phyloP scores from a whole-genome alignment of 2,329 filamentous ascomycete species.

The Cylindrodendrum hubeiense region DNA sequence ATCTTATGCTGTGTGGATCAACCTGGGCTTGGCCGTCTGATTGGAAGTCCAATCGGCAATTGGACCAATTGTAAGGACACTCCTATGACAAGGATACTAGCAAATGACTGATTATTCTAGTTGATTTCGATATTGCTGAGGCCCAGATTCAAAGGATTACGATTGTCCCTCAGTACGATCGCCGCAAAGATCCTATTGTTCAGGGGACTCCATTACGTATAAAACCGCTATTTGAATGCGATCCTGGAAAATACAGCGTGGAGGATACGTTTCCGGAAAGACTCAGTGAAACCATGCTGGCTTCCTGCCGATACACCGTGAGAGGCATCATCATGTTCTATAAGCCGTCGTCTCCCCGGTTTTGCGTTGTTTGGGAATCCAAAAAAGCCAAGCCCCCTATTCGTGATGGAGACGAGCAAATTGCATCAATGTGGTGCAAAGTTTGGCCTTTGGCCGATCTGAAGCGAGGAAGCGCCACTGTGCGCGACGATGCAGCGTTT shows the following conservation, averaged over 20 bases:
- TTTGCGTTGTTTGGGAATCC: slow-evolving; percentile 20
- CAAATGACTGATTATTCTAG: not conserved
- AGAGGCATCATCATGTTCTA: slow-evolving; percentile 23
- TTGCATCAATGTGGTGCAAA: slow-evolving; percentile 9
- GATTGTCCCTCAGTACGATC: slow-evolving; percentile 17
- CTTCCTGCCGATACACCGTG: not conserved
- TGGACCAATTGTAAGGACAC: not conserved
- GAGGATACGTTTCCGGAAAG: slow-evolving; percentile 18
- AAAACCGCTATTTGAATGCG: slow-evolving; percentile 9
- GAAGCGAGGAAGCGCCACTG: not conserved
- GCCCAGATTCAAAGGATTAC: slow-evolving; percentile 3
- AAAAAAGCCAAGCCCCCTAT: not conserved
- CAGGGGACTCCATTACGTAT: slow-evolving; percentile 14
- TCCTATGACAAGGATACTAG: not conserved
- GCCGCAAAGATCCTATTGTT: slow-evolving; percentile 6
- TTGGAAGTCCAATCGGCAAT: not conserved
- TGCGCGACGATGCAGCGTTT: slow-evolving; percentile 1
- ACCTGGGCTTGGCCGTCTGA: slow-evolving; percentile 5
- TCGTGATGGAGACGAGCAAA: not conserved
- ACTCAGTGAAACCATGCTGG: slow-evolving; percentile 1
- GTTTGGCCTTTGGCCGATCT: slow-evolving; percentile 11
- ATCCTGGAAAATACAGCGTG: not conserved
- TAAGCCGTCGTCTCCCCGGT: slow-evolving; percentile 10
- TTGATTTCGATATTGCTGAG: slow-evolving; percentile 12
- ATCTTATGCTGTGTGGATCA: slow-evolving; percentile 17